phyloP scores from a whole-genome alignment of 176 grass and related monocot genomes.

The Poa pratensis region DNA sequence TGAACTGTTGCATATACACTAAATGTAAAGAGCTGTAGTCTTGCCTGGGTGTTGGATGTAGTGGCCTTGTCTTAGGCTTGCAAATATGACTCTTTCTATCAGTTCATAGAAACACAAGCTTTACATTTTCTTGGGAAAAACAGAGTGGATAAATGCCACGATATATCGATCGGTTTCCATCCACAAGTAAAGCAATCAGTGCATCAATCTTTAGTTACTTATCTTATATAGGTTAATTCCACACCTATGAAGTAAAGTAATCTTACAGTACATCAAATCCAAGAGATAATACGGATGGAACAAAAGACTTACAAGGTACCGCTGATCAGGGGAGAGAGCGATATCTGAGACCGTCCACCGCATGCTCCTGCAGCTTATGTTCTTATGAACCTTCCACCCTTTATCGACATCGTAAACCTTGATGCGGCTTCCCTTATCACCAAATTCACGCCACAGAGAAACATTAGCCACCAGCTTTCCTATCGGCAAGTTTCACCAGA shows the following conservation, averaged over 20 bases:
- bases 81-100: background rate
- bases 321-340: constrained; percentile 76
- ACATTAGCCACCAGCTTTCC: background rate
- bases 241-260: background rate
- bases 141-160: background rate
- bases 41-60: background rate
- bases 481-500: too few species aligned
- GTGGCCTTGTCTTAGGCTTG: background rate
- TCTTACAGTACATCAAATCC: constrained; percentile 1
- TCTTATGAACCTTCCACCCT: constrained; percentile 74
- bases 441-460: constrained; percentile 21
- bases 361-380: constrained; percentile 81
- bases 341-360: constrained; percentile 88
- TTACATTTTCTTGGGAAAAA: background rate
- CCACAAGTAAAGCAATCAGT: background rate
- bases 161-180: background rate
- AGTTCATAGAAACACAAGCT: background rate
- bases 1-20: background rate
- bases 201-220: background rate
- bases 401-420: constrained; percentile 69
- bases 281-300: background rate
- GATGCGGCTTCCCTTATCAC: constrained; percentile 84
- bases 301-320: constrained; percentile 63
- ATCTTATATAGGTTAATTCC: background rate
- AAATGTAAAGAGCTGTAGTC: background rate